These are phyloP conservation scores for Cruciata laevipes DNA, from an alignment of 257 asterid genomes.

Conservation along the genomic window DNA sequence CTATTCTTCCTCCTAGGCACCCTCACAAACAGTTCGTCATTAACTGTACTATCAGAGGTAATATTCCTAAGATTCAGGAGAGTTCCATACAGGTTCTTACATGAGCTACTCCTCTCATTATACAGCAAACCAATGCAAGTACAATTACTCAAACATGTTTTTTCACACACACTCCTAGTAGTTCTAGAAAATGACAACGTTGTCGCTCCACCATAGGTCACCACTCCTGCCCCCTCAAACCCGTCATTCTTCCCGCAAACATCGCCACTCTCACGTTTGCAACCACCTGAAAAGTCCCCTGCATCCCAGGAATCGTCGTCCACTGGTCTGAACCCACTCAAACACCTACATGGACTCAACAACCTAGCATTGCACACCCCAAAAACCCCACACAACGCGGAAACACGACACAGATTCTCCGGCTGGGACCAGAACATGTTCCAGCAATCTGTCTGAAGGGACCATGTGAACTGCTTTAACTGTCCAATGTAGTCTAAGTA, in stretches of 20 bases:
- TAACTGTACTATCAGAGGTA: conserved; percentile 34
- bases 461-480: conserved; percentile 67
- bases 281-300: conserved; percentile 61
- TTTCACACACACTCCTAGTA: conserved; percentile 48
- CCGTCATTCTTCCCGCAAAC: conserved; percentile 37
- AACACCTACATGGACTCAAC: conserved; percentile 53
- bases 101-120: conserved; percentile 31
- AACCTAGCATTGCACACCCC: conserved; percentile 47
- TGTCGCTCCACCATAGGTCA: conserved; percentile 37
- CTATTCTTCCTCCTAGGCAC: conserved; percentile 26
- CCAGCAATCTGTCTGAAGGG: conserved; percentile 56
- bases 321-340: conserved; percentile 45
- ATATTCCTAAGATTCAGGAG: conserved; percentile 47
- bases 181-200: conserved; percentile 37
- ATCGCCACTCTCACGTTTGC: conserved; percentile 33
- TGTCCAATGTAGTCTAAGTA: conserved; percentile 52
- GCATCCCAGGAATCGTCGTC: conserved; percentile 49
- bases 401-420: conserved; percentile 47
- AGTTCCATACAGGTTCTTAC: conserved; percentile 54
- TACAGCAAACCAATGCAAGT: conserved; percentile 61
- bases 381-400: conserved; percentile 63
- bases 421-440: conserved; percentile 78
- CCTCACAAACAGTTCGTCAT: conserved; percentile 46
- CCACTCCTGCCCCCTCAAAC: conserved; percentile 56
- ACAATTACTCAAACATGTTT: conserved; percentile 50